These are phyloP conservation scores for Fusarium beomiforme DNA, from an alignment of 2,329 filamentous ascomycete genomes.

Conservation along the genomic window DNA sequence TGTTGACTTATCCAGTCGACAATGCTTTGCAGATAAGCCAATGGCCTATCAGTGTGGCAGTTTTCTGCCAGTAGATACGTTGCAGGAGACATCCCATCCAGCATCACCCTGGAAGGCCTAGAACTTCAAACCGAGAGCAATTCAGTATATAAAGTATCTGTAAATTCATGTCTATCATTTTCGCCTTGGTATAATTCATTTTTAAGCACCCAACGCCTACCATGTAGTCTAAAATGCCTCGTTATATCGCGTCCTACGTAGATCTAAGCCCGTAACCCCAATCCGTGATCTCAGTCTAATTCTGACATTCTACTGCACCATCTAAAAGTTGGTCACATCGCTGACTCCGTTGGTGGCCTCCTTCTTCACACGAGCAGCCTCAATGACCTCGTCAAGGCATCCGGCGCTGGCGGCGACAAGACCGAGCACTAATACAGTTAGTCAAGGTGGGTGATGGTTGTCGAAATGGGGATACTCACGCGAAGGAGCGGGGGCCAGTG, in stretches of 20 bases:
- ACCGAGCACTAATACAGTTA: constrained; percentile 62
- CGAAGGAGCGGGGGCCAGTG: constrained; percentile 76
- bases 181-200: constrained; percentile 31
- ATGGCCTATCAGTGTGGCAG: too few species aligned
- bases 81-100: neutral
- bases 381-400: constrained; percentile 61
- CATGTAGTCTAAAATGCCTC: constrained; percentile 31
- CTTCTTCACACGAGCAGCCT: constrained; percentile 25
- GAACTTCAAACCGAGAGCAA: constrained; percentile 25
- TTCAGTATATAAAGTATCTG: constrained; percentile 12
- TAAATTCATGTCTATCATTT: constrained; percentile 30
- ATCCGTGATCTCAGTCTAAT: constrained; percentile 4
- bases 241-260: constrained; percentile 30
- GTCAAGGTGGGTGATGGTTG: neutral
- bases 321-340: constrained; percentile 24
- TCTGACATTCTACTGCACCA: neutral
- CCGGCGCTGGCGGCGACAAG: constrained; percentile 66
- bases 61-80: too few species aligned
- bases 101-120: neutral
- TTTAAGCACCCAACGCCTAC: constrained; percentile 28
- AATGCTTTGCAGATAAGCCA: too few species aligned
- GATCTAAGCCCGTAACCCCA: constrained; percentile 14
- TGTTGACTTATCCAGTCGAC: too few species aligned
- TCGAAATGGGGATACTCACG: neutral
- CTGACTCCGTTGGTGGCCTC: constrained; percentile 14